These are phyloP conservation scores for Cutaneotrichosporon sp. DNA, from an alignment of 1,284 basidiomycete genomes.

Conservation along the genomic window DNA sequence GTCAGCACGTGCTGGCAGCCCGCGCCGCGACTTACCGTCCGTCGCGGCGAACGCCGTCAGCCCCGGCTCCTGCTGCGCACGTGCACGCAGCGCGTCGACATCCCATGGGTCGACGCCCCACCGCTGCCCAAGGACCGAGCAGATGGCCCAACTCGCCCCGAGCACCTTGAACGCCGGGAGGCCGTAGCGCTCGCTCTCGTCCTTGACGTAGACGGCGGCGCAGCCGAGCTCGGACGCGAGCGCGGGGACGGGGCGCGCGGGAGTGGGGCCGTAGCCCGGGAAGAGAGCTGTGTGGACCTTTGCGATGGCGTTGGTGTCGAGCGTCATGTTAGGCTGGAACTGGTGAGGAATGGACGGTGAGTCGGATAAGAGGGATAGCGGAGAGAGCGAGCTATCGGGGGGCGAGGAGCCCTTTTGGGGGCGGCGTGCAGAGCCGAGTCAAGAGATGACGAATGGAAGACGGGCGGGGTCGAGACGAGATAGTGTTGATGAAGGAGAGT, in stretches of 20 bases:
- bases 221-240: conserved; percentile 20
- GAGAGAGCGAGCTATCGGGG: neutral
- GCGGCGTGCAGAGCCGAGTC: neutral
- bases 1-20: neutral
- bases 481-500: no score
- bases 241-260: conserved; percentile 10
- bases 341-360: neutral
- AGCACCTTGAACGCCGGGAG: conserved; percentile 28
- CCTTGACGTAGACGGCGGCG: conserved; percentile 21
- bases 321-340: neutral
- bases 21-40: conserved; percentile 14
- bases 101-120: conserved; percentile 23
- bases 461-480: neutral
- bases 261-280: conserved; percentile 19
- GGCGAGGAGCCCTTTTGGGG: neutral
- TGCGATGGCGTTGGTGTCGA: conserved; percentile 10
- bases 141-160: conserved; percentile 24
- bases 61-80: conserved; percentile 1
- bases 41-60: conserved; percentile 21
- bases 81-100: conserved; percentile 8
- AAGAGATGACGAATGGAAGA: neutral
- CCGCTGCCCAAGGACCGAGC: conserved; percentile 12
- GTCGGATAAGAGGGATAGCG: neutral
- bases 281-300: conserved; percentile 22
- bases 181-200: conserved; percentile 23